A percentile compares a stretch with the other conserved stretches of the same genome.
These are phyloP conservation scores for Paecilomyces sp. DNA, from an alignment of 2,329 filamentous ascomycete species.

Conservation along the genomic window DNA sequence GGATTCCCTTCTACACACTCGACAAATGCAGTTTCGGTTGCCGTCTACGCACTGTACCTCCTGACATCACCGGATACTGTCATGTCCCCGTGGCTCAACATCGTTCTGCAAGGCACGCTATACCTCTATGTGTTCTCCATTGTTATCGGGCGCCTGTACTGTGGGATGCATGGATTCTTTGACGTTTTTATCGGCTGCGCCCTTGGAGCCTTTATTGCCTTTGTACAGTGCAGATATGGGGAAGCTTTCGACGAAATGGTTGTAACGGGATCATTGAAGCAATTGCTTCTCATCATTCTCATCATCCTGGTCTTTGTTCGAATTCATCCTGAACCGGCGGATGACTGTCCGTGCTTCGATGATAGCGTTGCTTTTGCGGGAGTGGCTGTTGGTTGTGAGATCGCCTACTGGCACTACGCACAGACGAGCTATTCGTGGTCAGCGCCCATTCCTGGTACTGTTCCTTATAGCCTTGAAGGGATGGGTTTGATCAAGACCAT, in stretches of 20 bases:
- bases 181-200: conserved; percentile 78
- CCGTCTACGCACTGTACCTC: conserved; percentile 70
- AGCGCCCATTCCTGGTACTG: conserved; percentile 50
- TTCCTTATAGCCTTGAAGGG: conserved; percentile 58
- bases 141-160: conserved; percentile 85
- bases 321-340: conserved; percentile 89
- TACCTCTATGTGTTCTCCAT: conserved; percentile 89
- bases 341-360: conserved; percentile 95
- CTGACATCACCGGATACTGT: conserved; percentile 60
- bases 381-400: conserved; percentile 76
- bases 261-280: conserved; percentile 56
- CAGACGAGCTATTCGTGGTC: conserved; percentile 49
- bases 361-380: conserved; percentile 91
- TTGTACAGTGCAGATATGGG: conserved; percentile 49
- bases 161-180: conserved; percentile 96
- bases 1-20: conserved; percentile 97
- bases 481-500: conserved; percentile 60
- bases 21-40: conserved; percentile 92
- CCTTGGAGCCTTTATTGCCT: conserved; percentile 61
- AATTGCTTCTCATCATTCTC: conserved; percentile 57
- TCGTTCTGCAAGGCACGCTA: conserved; percentile 59
- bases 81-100: conserved; percentile 51
- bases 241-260: conserved; percentile 64
- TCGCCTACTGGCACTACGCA: conserved; percentile 77
- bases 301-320: conserved; percentile 70